Base-by-base conservation (phyloP, 345 rosid species). In the Hevea brasiliensis region DNA sequence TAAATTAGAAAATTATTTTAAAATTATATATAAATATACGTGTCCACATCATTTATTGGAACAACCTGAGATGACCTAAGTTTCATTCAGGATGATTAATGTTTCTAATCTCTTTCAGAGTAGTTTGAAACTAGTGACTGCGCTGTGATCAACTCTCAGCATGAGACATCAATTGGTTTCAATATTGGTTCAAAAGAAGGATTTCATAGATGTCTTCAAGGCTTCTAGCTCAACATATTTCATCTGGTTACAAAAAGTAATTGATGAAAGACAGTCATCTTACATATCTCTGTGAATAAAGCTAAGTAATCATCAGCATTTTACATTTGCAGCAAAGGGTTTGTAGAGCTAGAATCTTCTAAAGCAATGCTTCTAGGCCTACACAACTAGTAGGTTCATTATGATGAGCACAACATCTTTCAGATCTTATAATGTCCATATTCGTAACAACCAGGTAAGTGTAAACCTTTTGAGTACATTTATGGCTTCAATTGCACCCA, bases 401-500 rank as follows among this genome's bases (percentile, higher is more conserved):
- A 53, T 23, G 23, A 15, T 48, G 14, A 35, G 45, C 18, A 11
- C 20, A 45, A 45, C 48, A 53, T 7, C 20, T 57, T 57, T 51
- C 59, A 60, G 64, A 32, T 4, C 57, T 29, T 27, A 67, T 44
- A 65, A 78, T 41, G 47, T 13, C 29, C 69, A 6, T 7, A 57
- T n/a, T 71, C 42, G 65, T 18, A 81, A 63, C 45, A 44, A 59
- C 72, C 64, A 51, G 7, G 67, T 58, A 53, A 55, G 37, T n/a
- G 23, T 47, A 57, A 61, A 94, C 98, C 97, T 89, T 81, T 89
- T 88, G 20, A 94, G 88, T n/a, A 86, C 90, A 73, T 89, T 94
- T 75, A 92, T 87, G 76, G 97, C 95, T 87, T 94, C 98, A 48
- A 94, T 84, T 45, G 98, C 98, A 77, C 98, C 97, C 73, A 94